phyloP scores from a whole-genome alignment of 495 filamentous ascomycete species.

The Neurospora sp. region DNA sequence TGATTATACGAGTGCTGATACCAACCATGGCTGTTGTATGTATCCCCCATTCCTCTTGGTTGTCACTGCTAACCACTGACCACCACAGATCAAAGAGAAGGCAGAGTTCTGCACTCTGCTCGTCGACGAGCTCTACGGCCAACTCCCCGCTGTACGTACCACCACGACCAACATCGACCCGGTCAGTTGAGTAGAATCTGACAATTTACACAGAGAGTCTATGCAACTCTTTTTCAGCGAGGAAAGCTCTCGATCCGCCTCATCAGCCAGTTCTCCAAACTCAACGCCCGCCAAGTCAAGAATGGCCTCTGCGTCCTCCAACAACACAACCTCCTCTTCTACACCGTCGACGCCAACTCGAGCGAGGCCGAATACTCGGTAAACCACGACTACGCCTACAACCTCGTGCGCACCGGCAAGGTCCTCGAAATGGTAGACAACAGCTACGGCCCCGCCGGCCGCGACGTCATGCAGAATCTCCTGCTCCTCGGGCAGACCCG shows the following conservation, averaged over 20 bases:
- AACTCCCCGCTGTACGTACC: constrained; percentile 73
- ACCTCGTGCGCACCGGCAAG: constrained; percentile 68
- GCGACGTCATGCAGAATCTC: constrained; percentile 61
- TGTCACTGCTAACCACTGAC: not conserved
- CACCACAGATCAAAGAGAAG: constrained; percentile 42
- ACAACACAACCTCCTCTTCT: constrained; percentile 77
- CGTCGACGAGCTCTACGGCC: constrained; percentile 80
- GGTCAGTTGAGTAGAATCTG: not conserved
- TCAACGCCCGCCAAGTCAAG: constrained; percentile 58
- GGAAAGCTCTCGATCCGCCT: constrained; percentile 65
- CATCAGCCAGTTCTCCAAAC: constrained; percentile 54
- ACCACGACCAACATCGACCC: not conserved
- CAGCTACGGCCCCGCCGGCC: constrained; percentile 58
- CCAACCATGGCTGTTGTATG: not conserved
- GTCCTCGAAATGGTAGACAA: constrained; percentile 65
- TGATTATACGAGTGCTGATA: constrained; percentile 2
- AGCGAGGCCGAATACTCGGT: constrained; percentile 69
- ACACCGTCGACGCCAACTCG: constrained; percentile 54
- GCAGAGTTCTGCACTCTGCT: constrained; percentile 81
- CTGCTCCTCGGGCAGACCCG: constrained; percentile 67
- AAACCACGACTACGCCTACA: constrained; percentile 63
- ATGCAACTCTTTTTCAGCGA: constrained; percentile 62
- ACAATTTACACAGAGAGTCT: constrained; percentile 51
- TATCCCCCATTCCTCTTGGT: not conserved
- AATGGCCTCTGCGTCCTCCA: constrained; percentile 74